Percentiles rank a stretch among this genome's conserved stretches.
phyloP scores from a whole-genome alignment of 2,329 filamentous ascomycete species.

The Metarhizium humberi region DNA sequence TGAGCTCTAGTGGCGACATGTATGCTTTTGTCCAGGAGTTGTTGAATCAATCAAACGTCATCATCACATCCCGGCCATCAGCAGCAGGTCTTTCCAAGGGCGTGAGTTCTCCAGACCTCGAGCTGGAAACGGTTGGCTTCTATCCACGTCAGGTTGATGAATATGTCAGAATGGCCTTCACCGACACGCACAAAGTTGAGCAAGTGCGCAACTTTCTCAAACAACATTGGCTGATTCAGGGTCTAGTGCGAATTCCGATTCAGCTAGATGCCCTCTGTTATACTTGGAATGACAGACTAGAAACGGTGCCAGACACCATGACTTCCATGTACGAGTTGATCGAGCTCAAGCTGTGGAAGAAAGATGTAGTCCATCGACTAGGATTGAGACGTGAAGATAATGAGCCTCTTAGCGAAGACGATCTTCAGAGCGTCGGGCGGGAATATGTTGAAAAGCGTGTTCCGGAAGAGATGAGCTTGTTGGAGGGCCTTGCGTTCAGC shows the following conservation, averaged over 20 bases:
- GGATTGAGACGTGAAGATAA: too few species aligned
- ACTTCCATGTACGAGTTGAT: constrained; percentile 25
- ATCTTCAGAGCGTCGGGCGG: too few species aligned
- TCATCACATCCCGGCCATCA: constrained; percentile 30
- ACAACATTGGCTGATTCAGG: too few species aligned
- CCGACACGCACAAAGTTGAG: background rate
- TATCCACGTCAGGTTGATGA: constrained; percentile 21
- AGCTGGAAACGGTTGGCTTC: constrained; percentile 32
- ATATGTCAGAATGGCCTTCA: constrained; percentile 16
- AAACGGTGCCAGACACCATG: constrained; percentile 22
- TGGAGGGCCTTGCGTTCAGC: too few species aligned
- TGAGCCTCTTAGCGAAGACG: too few species aligned
- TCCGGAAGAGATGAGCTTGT: too few species aligned
- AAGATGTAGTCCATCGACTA: constrained; percentile 18
- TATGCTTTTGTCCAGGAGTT: constrained; percentile 18
- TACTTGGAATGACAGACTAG: constrained; percentile 19
- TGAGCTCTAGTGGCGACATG: constrained; percentile 9
- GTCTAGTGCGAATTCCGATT: background rate
- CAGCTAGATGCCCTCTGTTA: constrained; percentile 33
- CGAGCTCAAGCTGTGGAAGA: constrained; percentile 24
- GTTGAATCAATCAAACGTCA: constrained; percentile 23
- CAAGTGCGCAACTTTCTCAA: too few species aligned
- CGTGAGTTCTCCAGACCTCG: constrained; percentile 15
- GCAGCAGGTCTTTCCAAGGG: constrained; percentile 6
- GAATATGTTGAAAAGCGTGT: too few species aligned